These are phyloP conservation scores for Botrytis deweyae DNA, from an alignment of 2,329 filamentous ascomycete genomes.

Conservation along the genomic window DNA sequence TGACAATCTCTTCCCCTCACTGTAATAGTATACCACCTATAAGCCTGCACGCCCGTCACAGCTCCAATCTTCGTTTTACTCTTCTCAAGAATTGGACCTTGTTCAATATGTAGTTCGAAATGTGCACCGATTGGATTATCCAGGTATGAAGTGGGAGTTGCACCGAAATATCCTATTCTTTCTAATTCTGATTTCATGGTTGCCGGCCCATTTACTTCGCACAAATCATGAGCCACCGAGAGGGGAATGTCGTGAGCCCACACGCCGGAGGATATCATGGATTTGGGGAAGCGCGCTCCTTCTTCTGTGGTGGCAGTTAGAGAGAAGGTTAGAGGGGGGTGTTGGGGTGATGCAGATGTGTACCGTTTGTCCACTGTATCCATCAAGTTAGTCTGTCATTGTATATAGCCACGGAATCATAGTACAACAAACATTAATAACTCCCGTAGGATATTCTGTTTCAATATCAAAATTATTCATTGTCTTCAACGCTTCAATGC, in stretches of 20 bases:
- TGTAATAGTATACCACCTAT: constrained; percentile 69
- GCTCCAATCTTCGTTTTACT: constrained; percentile 64
- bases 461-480: constrained; percentile 66
- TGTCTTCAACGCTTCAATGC: constrained; percentile 68
- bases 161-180: constrained; percentile 69
- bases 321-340: not conserved
- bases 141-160: constrained; percentile 54
- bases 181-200: constrained; percentile 69
- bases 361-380: constrained; percentile 23
- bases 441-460: constrained; percentile 55
- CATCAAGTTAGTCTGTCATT: constrained; percentile 47
- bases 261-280: constrained; percentile 72
- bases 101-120: constrained; percentile 84
- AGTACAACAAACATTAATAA: constrained; percentile 27
- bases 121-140: constrained; percentile 69
- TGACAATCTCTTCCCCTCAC: constrained; percentile 68
- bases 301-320: constrained; percentile 57
- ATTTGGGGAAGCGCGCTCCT: constrained; percentile 74
- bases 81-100: constrained; percentile 72
- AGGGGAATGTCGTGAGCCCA: constrained; percentile 70
- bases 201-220: constrained; percentile 60
- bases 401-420: not conserved
- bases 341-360: not conserved
- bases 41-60: constrained; percentile 72
- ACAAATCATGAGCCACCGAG: constrained; percentile 59